These are phyloP conservation scores for Whalleya microplaca DNA, from an alignment of 2,329 filamentous ascomycete genomes.

Conservation along the genomic window DNA sequence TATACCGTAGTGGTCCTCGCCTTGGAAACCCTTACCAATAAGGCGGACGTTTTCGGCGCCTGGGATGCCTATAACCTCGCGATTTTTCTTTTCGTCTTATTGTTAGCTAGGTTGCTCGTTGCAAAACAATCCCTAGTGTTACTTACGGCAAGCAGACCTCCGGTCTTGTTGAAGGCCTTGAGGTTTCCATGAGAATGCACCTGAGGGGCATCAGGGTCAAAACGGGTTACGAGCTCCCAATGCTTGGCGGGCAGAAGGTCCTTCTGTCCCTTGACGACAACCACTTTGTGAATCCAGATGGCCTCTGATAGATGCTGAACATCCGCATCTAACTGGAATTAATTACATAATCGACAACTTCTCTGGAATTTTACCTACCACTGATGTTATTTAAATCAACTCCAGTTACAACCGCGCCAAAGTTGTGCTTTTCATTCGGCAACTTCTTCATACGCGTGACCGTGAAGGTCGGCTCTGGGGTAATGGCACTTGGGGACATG, in stretches of 20 bases:
- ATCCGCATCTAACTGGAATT: conserved; percentile 37
- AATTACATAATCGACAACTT: background rate
- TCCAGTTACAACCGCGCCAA: conserved; percentile 41
- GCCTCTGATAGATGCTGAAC: conserved; percentile 42
- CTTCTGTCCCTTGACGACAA: conserved; percentile 48
- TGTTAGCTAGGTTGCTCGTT: conserved; percentile 1
- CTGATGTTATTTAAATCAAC: conserved; percentile 43
- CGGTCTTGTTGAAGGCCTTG: conserved; percentile 45
- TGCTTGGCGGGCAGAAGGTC: conserved; percentile 46
- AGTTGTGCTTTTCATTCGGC: conserved; percentile 40
- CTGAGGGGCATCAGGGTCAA: conserved; percentile 45
- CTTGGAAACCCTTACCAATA: conserved; percentile 50
- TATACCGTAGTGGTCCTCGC: conserved; percentile 48
- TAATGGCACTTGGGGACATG: conserved; percentile 15
- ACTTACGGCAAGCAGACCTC: conserved; percentile 43
- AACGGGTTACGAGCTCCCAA: conserved; percentile 48
- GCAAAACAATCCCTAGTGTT: background rate
- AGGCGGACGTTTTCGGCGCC: conserved; percentile 48
- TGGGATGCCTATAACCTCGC: conserved; percentile 43
- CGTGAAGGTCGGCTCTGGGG: conserved; percentile 18
- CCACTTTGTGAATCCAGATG: conserved; percentile 48
- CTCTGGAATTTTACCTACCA: conserved; percentile 23
- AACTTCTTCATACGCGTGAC: conserved; percentile 29
- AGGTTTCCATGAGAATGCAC: conserved; percentile 48
- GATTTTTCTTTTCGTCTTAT: conserved; percentile 25